Conservation (phyloP, 257 asterid species). For the Parsonsia alboflavescens region DNA sequence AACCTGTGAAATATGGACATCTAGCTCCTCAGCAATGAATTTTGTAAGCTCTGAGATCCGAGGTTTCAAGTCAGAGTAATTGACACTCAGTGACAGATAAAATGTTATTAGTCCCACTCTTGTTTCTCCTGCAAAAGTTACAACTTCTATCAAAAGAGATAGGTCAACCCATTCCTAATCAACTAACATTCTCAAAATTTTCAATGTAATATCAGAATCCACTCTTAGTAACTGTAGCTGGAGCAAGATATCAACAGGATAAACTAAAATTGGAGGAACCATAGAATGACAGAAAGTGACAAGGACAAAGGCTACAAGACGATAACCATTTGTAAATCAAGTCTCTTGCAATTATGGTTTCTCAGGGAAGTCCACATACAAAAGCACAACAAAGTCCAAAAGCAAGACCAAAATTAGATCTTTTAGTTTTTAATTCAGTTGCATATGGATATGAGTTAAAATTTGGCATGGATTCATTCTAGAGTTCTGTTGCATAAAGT, state of each 20-base stretch:
- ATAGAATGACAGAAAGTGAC: neutral
- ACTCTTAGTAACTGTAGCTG: neutral
- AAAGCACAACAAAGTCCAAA: neutral
- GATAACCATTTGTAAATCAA: neutral
- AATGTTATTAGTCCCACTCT: slow-evolving; percentile 59
- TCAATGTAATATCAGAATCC: neutral
- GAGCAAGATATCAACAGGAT: neutral
- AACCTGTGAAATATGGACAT: slow-evolving; percentile 72
- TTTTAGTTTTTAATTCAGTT: neutral
- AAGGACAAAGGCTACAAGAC: neutral
- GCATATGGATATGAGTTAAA: neutral
- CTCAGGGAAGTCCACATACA: neutral
- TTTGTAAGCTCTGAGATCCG: slow-evolving; percentile 58
- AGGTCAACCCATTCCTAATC: neutral
- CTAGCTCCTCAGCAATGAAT: slow-evolving; percentile 55
- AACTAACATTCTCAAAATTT: neutral
- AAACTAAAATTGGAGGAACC: neutral
- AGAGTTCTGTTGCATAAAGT: neutral
- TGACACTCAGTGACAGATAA: slow-evolving; percentile 52
- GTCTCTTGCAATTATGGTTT: neutral
- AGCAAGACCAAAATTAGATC: neutral
- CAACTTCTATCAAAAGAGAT: neutral
- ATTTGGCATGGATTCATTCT: neutral
- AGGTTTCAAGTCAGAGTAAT: slow-evolving; percentile 72
- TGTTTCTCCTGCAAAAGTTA: slow-evolving; percentile 44